Base-by-base conservation (phyloP, 306 rosid species). In the Vigna hirtella region DNA sequence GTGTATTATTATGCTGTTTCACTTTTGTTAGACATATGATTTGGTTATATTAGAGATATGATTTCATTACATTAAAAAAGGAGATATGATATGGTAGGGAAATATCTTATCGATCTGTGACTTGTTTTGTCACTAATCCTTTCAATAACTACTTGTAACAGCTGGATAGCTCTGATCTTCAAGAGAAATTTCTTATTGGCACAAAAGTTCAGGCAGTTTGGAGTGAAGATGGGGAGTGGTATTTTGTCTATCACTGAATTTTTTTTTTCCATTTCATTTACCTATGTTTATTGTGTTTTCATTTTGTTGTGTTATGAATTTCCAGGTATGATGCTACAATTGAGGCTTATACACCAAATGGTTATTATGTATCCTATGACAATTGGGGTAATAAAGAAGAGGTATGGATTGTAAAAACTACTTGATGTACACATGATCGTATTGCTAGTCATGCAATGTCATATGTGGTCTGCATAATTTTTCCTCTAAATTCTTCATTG, bases 171-270 rank as follows among this genome's bases (percentile, higher is more conserved):
- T 88, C 82, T 59, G 93, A 92, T 85, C 77, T 82, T 84, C 79
- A 82, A 24, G 89, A 83, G 56, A 87, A 84, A 77, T 78, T 88
- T 85, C 88, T 91, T 74, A 62, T 88, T 79, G 98, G 98, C 69
- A 72, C 93, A 42, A 88, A 85, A 87, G 91, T 93, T 82, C 97
- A 93, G 85, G 97, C 97, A 70, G 97, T 93, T 85, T 93, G 88
- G 88, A 92, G 98, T 79, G 98, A 94, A 68, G 98, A 95, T 81
- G 98, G 98, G 87, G 98, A 95, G 78, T 95, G 98, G 98, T 95
- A 83, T 86, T 7, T 76, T 65, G 56, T 82, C 43, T 53, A 20
- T 67, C 22, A 43, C 52, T 36, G 45, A 51, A 34, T 72, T 58
- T 58, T 61, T 58, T 61, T 7, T 62, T 70, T 40, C 57, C 47